Evolutionary conservation across 805 yeast genomes (phyloP).

Genomic region (Candida sakaeoensis): DNA sequence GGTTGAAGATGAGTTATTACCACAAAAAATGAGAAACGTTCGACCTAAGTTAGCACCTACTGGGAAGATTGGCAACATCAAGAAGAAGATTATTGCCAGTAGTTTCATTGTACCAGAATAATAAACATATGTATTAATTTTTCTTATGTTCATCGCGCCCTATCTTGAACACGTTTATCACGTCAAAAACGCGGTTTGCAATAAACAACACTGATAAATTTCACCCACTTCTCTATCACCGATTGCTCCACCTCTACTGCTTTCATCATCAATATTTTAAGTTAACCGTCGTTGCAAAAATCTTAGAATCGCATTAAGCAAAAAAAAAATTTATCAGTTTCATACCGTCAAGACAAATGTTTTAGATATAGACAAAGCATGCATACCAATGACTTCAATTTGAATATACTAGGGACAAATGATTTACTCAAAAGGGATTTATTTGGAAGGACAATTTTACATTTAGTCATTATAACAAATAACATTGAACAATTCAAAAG

Average conservation of each 20-base stretch:
- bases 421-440: conserved; percentile 54
- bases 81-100: conserved; percentile 55
- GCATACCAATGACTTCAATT: conserved; percentile 7
- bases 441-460: conserved; percentile 68
- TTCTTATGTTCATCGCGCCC: not conserved
- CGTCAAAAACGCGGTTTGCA: not conserved
- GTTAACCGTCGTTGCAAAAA: not conserved
- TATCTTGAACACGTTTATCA: not conserved
- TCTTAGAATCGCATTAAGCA: not conserved
- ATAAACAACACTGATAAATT: not conserved
- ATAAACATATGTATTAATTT: not conserved
- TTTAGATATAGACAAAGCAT: conserved; percentile 9
- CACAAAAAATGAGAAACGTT: conserved; percentile 69
- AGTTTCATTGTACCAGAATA: conserved; percentile 41
- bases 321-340: not conserved
- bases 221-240: not conserved
- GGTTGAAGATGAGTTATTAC: conserved; percentile 81
- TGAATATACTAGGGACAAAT: conserved; percentile 19
- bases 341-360: conserved; percentile 10
- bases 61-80: conserved; percentile 71
- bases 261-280: not conserved
- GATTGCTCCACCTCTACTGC: not conserved
- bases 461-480: conserved; percentile 49
- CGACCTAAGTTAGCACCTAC: conserved; percentile 87
- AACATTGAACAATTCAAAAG: conserved; percentile 43